phyloP scores from a whole-genome alignment of 2,329 filamentous ascomycete species.

The Dissoconium aciculare region DNA sequence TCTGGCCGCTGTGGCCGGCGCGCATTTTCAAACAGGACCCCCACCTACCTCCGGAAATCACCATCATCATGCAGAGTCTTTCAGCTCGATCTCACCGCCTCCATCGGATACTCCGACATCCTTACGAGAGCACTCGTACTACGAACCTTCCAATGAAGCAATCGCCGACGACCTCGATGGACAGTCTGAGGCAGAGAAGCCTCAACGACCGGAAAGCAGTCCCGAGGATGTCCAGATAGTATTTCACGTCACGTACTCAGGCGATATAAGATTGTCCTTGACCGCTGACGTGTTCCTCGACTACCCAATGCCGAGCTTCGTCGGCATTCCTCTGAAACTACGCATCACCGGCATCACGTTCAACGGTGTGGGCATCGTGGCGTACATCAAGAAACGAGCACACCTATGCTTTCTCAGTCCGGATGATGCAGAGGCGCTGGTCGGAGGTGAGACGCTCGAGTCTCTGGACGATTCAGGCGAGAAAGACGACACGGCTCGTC shows the following conservation, averaged over 20 bases:
- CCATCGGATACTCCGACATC: slow-evolving; percentile 32
- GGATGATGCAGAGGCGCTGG: slow-evolving; percentile 65
- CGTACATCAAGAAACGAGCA: slow-evolving; percentile 73
- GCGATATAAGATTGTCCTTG: slow-evolving; percentile 72
- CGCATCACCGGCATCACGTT: slow-evolving; percentile 93
- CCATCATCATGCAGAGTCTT: slow-evolving; percentile 25
- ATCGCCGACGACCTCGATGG: slow-evolving; percentile 13
- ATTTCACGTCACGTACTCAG: slow-evolving; percentile 76
- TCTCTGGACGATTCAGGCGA: slow-evolving; percentile 16
- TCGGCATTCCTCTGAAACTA: slow-evolving; percentile 83
- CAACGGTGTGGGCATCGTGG: slow-evolving; percentile 83
- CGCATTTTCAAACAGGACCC: slow-evolving; percentile 40
- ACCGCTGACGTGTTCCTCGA: slow-evolving; percentile 93
- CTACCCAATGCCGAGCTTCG: slow-evolving; percentile 97
- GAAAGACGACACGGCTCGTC: slow-evolving; percentile 3
- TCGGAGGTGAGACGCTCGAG: slow-evolving; percentile 31
- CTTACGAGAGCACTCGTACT: slow-evolving; percentile 24
- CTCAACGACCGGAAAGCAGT: slow-evolving; percentile 53
- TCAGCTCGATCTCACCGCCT: slow-evolving; percentile 33
- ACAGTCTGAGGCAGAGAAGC: slow-evolving; percentile 27
- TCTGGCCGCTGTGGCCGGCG: slow-evolving; percentile 62
- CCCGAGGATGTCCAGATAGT: slow-evolving; percentile 86
- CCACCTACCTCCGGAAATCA: slow-evolving; percentile 17
- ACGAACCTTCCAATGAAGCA: slow-evolving; percentile 11
- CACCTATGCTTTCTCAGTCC: slow-evolving; percentile 92